phyloP scores from a whole-genome alignment of 495 filamentous ascomycete genomes.

The Xylaria venustula region DNA sequence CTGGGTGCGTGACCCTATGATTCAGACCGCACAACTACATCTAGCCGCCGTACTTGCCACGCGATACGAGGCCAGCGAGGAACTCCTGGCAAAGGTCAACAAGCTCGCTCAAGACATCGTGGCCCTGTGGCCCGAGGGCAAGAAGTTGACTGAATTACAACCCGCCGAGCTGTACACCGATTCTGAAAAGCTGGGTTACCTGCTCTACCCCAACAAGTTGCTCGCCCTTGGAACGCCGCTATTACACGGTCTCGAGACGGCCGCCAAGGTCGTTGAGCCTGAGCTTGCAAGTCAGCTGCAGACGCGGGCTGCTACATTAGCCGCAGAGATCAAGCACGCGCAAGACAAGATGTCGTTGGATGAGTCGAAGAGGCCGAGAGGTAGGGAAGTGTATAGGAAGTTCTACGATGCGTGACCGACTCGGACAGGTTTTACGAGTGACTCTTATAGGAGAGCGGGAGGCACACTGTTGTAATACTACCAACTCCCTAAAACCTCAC shows the following conservation, averaged over 20 bases:
- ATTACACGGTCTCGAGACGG: slow-evolving; percentile 40
- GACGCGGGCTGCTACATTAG: slow-evolving; percentile 26
- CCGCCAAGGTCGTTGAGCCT: slow-evolving; percentile 35
- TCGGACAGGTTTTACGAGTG: background rate
- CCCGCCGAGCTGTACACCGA: slow-evolving; percentile 22
- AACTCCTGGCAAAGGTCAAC: slow-evolving; percentile 25
- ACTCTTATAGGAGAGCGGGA: background rate
- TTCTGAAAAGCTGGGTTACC: slow-evolving; percentile 23
- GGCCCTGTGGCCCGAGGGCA: slow-evolving; percentile 34
- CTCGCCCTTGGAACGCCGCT: slow-evolving; percentile 29
- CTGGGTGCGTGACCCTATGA: slow-evolving; percentile 38
- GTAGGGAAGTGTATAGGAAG: slow-evolving; percentile 21
- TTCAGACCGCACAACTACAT: slow-evolving; percentile 37
- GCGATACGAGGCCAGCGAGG: slow-evolving; percentile 22
- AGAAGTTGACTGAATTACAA: slow-evolving; percentile 32
- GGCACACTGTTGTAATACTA: slow-evolving; percentile 14
- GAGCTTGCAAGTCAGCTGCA: slow-evolving; percentile 31
- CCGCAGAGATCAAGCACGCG: slow-evolving; percentile 26
- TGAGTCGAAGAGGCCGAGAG: background rate
- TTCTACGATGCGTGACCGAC: slow-evolving; percentile 17
- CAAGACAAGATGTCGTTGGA: background rate
- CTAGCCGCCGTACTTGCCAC: slow-evolving; percentile 35
- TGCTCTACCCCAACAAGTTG: slow-evolving; percentile 24
- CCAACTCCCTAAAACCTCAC: background rate
- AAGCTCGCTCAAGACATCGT: slow-evolving; percentile 36